Percentiles rank a stretch among this genome's conserved stretches.
Conservation (phyloP, 2,329 filamentous ascomycete species). For the Aspergillus hiratsukae region DNA sequence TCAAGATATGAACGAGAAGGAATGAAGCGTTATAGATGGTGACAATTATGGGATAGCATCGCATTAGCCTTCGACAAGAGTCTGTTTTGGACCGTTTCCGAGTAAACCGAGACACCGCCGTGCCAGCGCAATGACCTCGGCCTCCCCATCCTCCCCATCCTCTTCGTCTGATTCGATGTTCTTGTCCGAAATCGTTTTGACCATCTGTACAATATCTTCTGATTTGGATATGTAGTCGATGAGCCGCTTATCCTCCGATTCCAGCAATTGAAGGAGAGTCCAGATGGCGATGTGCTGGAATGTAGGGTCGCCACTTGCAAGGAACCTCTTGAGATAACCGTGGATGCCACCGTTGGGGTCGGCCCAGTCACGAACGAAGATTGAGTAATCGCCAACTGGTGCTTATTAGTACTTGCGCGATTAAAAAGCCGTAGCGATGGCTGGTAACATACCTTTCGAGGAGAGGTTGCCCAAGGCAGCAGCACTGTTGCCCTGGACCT, state of each 20-base stretch:
- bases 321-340: constrained; percentile 87
- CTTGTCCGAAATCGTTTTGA: constrained; percentile 84
- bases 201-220: constrained; percentile 86
- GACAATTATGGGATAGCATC: constrained; percentile 2
- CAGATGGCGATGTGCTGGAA: constrained; percentile 99
- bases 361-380: constrained; percentile 91
- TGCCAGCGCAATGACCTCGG: constrained; percentile 86
- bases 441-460: constrained; percentile 70
- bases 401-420: constrained; percentile 20
- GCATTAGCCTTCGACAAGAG: constrained; percentile 70
- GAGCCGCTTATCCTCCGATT: constrained; percentile 89
- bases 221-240: constrained; percentile 84
- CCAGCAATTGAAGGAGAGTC: constrained; percentile 91
- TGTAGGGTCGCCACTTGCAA: constrained; percentile 89
- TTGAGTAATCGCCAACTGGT: constrained; percentile 88
- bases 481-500: constrained; percentile 97
- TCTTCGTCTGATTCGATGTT: constrained; percentile 84
- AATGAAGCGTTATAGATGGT: constrained; percentile 13
- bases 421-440: not conserved
- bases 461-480: constrained; percentile 93
- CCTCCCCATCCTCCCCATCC: constrained; percentile 83
- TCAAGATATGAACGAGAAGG: constrained; percentile 14
- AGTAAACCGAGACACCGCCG: constrained; percentile 84
- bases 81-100: constrained; percentile 68
- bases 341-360: constrained; percentile 92